Evolutionary conservation across 352 stramenopile species (phyloP).

Genomic region (Vaucheria bursata): DNA sequence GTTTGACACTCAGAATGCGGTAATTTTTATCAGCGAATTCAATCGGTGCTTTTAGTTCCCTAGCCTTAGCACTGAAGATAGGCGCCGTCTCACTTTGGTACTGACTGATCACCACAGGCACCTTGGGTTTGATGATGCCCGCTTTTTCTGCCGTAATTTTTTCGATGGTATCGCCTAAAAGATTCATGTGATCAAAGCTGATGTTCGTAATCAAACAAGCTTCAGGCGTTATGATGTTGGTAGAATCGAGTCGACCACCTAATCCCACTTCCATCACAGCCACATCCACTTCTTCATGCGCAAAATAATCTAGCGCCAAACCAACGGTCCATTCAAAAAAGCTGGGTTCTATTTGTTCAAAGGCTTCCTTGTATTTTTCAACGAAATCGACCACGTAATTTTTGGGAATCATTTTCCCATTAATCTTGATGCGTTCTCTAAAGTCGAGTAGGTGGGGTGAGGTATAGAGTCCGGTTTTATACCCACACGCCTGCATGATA

Average conservation of each 20-base stretch:
- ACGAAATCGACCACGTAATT: slow-evolving; percentile 71
- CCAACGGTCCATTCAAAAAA: slow-evolving; percentile 96
- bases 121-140: slow-evolving; percentile 86
- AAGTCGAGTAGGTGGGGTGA: slow-evolving; percentile 76
- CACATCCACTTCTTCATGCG: slow-evolving; percentile 12
- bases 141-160: slow-evolving; percentile 82
- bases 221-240: slow-evolving; percentile 83
- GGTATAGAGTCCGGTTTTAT: slow-evolving; percentile 76
- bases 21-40: background rate
- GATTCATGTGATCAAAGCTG: slow-evolving; percentile 82
- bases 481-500: slow-evolving; percentile 70
- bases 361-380: slow-evolving; percentile 57
- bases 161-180: slow-evolving; percentile 87
- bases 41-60: background rate
- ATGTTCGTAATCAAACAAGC: slow-evolving; percentile 88
- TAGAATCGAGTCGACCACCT: slow-evolving; percentile 89
- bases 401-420: slow-evolving; percentile 79
- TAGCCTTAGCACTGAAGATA: background rate
- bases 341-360: slow-evolving; percentile 77
- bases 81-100: background rate
- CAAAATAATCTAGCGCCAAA: slow-evolving; percentile 62
- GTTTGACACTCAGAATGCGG: background rate
- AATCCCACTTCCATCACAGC: slow-evolving; percentile 93
- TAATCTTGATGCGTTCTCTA: slow-evolving; percentile 89
- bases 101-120: slow-evolving; percentile 69